Evolutionary conservation across 768 basidiomycete genomes (phyloP).

Genomic region (Grammothele lineata): DNA sequence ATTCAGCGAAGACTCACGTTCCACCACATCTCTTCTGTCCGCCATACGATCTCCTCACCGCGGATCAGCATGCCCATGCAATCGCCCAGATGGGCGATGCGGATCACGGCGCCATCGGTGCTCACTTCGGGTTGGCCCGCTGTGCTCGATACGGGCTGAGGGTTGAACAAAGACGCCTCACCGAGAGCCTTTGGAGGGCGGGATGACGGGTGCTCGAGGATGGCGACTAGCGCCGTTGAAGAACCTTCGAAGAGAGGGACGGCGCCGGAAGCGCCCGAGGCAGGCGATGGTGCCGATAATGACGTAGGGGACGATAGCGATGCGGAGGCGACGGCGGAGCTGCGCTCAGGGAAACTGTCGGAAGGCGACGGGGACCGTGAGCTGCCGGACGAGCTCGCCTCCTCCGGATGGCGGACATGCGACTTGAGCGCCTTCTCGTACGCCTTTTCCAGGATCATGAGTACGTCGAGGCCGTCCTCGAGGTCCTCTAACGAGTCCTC

Average conservation of each 20-base stretch:
- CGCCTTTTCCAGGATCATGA: slow-evolving; percentile 65
- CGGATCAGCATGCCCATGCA: slow-evolving; percentile 87
- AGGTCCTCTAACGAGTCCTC: slow-evolving; percentile 54
- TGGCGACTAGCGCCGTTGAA: slow-evolving; percentile 64
- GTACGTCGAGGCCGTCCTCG: slow-evolving; percentile 64
- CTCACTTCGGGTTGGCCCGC: slow-evolving; percentile 35
- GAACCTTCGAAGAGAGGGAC: slow-evolving; percentile 49
- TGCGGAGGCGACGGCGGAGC: neutral
- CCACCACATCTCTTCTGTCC: slow-evolving; percentile 94
- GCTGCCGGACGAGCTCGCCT: slow-evolving; percentile 10
- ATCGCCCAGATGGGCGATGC: slow-evolving; percentile 83
- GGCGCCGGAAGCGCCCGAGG: slow-evolving; percentile 25
- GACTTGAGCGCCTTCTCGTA: slow-evolving; percentile 63
- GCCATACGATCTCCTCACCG: slow-evolving; percentile 73
- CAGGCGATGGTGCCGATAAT: neutral
- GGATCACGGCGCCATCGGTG: slow-evolving; percentile 55
- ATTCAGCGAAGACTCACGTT: slow-evolving; percentile 42
- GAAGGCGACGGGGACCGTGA: slow-evolving; percentile 8
- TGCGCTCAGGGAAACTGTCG: neutral
- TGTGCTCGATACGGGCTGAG: slow-evolving; percentile 11
- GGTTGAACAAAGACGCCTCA: slow-evolving; percentile 13
- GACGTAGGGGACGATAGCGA: neutral
- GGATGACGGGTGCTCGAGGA: slow-evolving; percentile 43
- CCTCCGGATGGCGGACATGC: slow-evolving; percentile 37
- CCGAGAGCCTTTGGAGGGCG: slow-evolving; percentile 1